Evolutionary conservation across 2,329 filamentous ascomycete species (phyloP), one percentile per base, ranked within the genome.

Genomic region (Exophiala bonariae): DNA sequence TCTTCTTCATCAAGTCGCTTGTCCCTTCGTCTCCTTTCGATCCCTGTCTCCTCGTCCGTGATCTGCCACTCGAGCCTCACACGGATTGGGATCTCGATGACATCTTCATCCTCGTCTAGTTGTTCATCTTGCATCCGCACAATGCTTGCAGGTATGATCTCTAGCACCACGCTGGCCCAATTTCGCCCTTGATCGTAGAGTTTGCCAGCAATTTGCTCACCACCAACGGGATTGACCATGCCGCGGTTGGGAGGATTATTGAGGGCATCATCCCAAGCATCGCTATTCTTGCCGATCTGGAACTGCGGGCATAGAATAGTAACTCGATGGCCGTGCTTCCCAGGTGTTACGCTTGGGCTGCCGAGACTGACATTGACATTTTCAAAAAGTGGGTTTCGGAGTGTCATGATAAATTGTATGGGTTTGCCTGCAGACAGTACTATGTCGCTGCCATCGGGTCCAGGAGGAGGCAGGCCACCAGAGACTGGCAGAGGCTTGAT

Each of bases 251-350:
- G 68, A 63, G 22, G 16, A 19, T 39, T 46, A 63, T 83, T 82
- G 9, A 96, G 76, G 0, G 91, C 92, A 63, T 97, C 93, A 60
- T 97, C 92, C 86, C 87, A 87, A 68, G 95, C 81, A 60, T 91
- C 87, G n/a, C 89, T 93, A 66, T 96, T 96, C 49, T 92, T 89
- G 54, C 91, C 92, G 35, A 99, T 85, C 39, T 93, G 88, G 66
- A 99, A 97, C 59, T 95, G 84, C 1, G 93, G 93, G 61, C 92
- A 99, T 1, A 99, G 77, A 11, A 99, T 85, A 0, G 93, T 99
- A 50, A 99, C 89, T 60, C 82, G 86, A 46, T 85, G 87, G 1
- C 80, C 77, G 60, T 91, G 87, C 7, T 82, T 78, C 3, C 89
- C 89, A 0, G 89, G 88, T 0, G 89, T 95, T 8, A 78, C 78